phyloP scores from a whole-genome alignment of 2,329 filamentous ascomycete genomes.

The Helotiales sp. region DNA sequence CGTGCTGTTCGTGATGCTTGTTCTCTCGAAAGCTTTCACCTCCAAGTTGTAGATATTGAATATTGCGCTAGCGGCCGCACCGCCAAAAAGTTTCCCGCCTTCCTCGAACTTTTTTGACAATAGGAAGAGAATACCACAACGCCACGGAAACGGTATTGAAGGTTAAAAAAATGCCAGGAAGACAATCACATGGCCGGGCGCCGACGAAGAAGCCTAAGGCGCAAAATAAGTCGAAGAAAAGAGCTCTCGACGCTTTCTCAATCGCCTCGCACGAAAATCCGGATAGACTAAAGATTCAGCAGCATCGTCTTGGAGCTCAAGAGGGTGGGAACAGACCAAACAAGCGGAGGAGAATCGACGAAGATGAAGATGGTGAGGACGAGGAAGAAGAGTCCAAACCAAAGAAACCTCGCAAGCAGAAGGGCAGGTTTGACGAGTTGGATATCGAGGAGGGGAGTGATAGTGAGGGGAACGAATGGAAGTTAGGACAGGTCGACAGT shows the following conservation, averaged over 20 bases:
- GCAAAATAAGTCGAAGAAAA: constrained; percentile 47
- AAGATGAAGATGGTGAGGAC: constrained; percentile 41
- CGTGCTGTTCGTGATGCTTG: not conserved
- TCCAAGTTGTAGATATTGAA: not conserved
- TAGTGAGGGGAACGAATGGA: constrained; percentile 69
- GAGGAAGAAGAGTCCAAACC: constrained; percentile 40
- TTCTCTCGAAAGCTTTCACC: not conserved
- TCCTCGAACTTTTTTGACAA: not conserved
- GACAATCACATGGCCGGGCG: constrained; percentile 37
- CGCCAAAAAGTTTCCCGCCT: constrained; percentile 25
- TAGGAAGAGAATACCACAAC: not conserved
- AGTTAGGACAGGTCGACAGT: constrained; percentile 62
- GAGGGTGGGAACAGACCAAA: constrained; percentile 43
- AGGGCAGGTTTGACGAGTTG: constrained; percentile 39
- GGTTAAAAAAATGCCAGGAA: constrained; percentile 33
- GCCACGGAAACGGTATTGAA: not conserved
- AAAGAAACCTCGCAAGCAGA: constrained; percentile 28
- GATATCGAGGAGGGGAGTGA: constrained; percentile 63
- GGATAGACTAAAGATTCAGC: constrained; percentile 51
- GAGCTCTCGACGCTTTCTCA: constrained; percentile 55
- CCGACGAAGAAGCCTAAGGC: constrained; percentile 37
- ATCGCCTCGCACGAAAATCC: constrained; percentile 61
- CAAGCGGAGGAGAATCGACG: constrained; percentile 41
- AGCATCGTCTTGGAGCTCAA: constrained; percentile 57
- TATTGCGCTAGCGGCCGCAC: constrained; percentile 26